These are phyloP conservation scores for Sporisorium scitamineum DNA, from an alignment of 1,284 basidiomycete species.

Conservation along the genomic window DNA sequence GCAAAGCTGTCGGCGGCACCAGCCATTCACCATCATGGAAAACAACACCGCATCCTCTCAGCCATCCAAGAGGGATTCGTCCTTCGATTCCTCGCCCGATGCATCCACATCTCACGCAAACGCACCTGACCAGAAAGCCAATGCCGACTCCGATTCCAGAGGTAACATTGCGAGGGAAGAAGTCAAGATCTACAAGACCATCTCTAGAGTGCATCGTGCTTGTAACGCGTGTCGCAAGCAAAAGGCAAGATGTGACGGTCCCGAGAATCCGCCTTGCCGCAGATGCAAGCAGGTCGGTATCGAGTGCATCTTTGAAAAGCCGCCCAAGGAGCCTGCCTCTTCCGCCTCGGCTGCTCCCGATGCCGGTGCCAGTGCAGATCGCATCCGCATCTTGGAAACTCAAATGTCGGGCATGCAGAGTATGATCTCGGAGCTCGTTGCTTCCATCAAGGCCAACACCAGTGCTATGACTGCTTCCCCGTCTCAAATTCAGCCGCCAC, in stretches of 20 bases:
- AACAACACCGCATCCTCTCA: conserved; percentile 10
- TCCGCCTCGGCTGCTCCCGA: conserved; percentile 66
- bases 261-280: conserved; percentile 81
- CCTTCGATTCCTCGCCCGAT: conserved; percentile 9
- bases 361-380: conserved; percentile 70
- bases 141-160: conserved; percentile 22
- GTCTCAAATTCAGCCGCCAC: background rate
- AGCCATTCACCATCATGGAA: conserved; percentile 5
- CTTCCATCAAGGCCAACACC: conserved; percentile 45
- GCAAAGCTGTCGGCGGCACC: background rate
- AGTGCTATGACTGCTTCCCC: conserved; percentile 25
- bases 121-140: background rate
- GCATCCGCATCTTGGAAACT: conserved; percentile 33
- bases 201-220: conserved; percentile 48
- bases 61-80: conserved; percentile 1
- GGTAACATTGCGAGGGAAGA: conserved; percentile 17
- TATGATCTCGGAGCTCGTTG: conserved; percentile 51
- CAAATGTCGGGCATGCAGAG: conserved; percentile 48
- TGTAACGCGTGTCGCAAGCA: conserved; percentile 59
- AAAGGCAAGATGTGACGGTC: conserved; percentile 49
- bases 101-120: conserved; percentile 2
- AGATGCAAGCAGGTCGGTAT: conserved; percentile 86
- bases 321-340: conserved; percentile 78
- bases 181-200: conserved; percentile 48
- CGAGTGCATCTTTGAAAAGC: conserved; percentile 90